Base-by-base conservation (phyloP, 164 flowering plant genomes). In the Chimonanthus praecox region DNA sequence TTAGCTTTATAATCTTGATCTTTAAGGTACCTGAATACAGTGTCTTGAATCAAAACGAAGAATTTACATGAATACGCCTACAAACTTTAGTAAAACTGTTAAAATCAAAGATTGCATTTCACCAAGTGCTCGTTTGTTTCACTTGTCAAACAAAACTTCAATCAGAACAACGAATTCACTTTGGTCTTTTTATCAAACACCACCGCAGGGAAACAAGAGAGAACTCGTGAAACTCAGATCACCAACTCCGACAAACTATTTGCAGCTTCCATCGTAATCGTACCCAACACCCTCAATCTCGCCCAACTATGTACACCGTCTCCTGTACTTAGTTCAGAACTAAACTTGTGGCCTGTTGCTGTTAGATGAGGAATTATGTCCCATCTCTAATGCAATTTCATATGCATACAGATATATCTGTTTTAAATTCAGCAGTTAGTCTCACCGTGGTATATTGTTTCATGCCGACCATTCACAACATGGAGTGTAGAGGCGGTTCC, bases 401-500 rank as follows among this genome's bases (percentile, higher is more conserved):
- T 54, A 54, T 54, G 4, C 33, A 33, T 33, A 33, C 33, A 33
- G 33, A 33, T 33, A 58, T 8, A 11, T 9, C 11, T 13, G 11
- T 10, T 58, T 58, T 13, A 10, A 10, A 58, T 58, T 58, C 61
- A 58, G 4, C 16, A 58, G 61, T n/a, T n/a, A 58, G 61, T n/a
- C 2, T n/a, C 61, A 10, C 61, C 16, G 61, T 58, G 61, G 61
- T 4, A 58, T n/a, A 9, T n/a, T 11, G 61, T 11, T 33, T 33
- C 33, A 33, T 33, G 16, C 4, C 4, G 61, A 1, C 72, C 51
- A 15, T 15, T 70, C 46, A 70, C 7, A n/a, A 13, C 46, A 54
- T 9, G n/a, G 72, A 21, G 18, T 33, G 2, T 33, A 77, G 60
- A 3, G 70, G 74, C 45, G 68, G 69, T 2, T 76, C 75, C 7